Percentiles rank a stretch among this genome's conserved stretches.
phyloP scores from a whole-genome alignment of 1,284 basidiomycete species.

The Heliocybe sulcata region DNA sequence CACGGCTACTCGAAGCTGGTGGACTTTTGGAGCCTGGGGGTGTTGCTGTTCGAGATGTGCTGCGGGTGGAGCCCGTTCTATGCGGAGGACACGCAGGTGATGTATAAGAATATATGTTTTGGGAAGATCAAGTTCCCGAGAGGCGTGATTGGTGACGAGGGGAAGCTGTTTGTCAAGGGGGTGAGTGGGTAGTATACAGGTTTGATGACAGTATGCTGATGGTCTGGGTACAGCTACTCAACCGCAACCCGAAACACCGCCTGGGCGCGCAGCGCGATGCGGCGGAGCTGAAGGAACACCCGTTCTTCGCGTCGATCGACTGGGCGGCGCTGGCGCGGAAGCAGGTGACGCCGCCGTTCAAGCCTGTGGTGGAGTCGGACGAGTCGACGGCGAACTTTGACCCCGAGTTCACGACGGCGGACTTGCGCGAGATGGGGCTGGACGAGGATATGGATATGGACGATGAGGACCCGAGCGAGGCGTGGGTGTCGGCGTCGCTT shows the following conservation, averaged over 20 bases:
- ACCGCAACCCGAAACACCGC: constrained; percentile 96
- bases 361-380: constrained; percentile 96
- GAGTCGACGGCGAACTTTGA: constrained; percentile 98
- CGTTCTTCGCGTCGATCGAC: constrained; percentile 92
- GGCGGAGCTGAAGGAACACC: constrained; percentile 91
- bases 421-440: constrained; percentile 67
- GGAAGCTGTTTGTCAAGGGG: constrained; percentile 99
- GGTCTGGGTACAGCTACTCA: constrained; percentile 64
- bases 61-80: constrained; percentile 99
- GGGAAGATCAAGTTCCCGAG: constrained; percentile 99
- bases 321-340: constrained; percentile 84
- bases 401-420: constrained; percentile 91
- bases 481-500: constrained; percentile 50
- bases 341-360: constrained; percentile 96
- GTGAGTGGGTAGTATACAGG: constrained; percentile 59
- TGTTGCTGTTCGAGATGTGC: constrained; percentile 95
- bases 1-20: constrained; percentile 98
- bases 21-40: constrained; percentile 97
- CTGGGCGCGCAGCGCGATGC: constrained; percentile 89
- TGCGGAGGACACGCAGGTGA: constrained; percentile 98
- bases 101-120: constrained; percentile 99
- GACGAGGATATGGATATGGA: constrained; percentile 60
- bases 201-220: background rate
- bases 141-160: constrained; percentile 95
- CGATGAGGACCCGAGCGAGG: constrained; percentile 72